Conservation (phyloP, 177 flowering plant species). For the Vitis hybrid region DNA sequence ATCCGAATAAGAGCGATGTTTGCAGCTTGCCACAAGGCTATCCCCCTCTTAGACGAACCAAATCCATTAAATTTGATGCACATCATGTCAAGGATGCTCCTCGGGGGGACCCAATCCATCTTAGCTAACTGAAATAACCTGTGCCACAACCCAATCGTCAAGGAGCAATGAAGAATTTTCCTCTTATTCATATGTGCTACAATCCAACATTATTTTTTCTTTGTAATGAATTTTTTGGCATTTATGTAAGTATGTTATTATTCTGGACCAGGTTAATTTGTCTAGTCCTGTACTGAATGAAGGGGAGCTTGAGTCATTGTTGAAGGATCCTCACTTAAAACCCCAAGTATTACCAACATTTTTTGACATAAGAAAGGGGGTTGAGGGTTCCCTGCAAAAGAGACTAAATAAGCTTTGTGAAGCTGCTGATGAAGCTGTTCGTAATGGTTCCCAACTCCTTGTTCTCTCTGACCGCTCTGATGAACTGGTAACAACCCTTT, state of each 20-base stretch:
- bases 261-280: constrained; percentile 60
- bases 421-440: constrained; percentile 97
- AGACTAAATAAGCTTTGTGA: constrained; percentile 74
- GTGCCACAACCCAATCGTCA: too few relatives aligned
- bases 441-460: constrained; percentile 93
- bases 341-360: constrained; percentile 75
- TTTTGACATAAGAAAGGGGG: constrained; percentile 90
- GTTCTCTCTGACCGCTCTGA: constrained; percentile 93
- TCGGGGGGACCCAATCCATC: too few relatives aligned
- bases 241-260: not conserved
- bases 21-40: too few relatives aligned
- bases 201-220: not conserved
- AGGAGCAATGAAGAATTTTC: not conserved
- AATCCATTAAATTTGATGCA: too few relatives aligned
- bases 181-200: not conserved
- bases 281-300: constrained; percentile 95
- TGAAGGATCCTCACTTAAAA: constrained; percentile 72
- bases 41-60: too few relatives aligned
- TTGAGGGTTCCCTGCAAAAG: constrained; percentile 86
- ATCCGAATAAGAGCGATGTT: too few relatives aligned
- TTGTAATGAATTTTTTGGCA: not conserved
- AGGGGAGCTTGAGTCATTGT: constrained; percentile 82
- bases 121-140: too few relatives aligned
- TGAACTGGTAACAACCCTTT: constrained; percentile 54
- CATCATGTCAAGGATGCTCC: too few relatives aligned